Conservation (phyloP, 495 filamentous ascomycete genomes). For the Lepraria neglecta region DNA sequence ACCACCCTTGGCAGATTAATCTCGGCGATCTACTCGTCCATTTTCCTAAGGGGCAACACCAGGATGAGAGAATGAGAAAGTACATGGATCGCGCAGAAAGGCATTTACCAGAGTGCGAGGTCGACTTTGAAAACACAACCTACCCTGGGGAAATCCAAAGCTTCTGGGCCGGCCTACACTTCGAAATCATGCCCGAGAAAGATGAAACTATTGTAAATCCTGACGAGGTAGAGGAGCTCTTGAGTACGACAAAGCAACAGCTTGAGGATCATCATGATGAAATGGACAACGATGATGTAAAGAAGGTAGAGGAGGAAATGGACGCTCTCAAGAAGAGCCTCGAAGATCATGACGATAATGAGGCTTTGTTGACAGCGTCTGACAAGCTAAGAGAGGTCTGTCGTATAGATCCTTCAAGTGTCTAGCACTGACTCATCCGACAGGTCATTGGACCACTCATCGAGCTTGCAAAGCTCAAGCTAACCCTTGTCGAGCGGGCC, state of each 20-base stretch:
- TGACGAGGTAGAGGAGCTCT: background rate
- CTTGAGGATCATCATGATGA: no score
- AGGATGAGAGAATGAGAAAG: slow-evolving; percentile 31
- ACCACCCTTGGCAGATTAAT: slow-evolving; percentile 28
- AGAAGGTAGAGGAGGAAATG: no score
- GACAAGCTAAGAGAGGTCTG: no score
- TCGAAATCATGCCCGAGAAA: slow-evolving; percentile 14
- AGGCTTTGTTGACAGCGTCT: no score
- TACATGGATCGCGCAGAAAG: slow-evolving; percentile 34
- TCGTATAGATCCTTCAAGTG: background rate
- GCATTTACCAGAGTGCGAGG: slow-evolving; percentile 38
- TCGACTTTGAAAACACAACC: slow-evolving; percentile 32
- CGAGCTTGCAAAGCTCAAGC: background rate
- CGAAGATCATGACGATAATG: no score
- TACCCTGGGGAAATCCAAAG: slow-evolving; percentile 34
- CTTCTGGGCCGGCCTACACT: background rate
- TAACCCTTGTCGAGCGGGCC: background rate
- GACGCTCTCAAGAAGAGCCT: no score
- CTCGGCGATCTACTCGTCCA: slow-evolving; percentile 36
- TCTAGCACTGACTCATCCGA: background rate
- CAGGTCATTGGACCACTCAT: background rate
- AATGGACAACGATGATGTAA: no score
- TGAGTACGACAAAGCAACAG: no score
- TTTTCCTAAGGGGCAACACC: slow-evolving; percentile 32
- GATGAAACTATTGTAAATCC: background rate